Percentiles rank a stretch among this genome's conserved stretches.
phyloP scores from a whole-genome alignment of 2,329 filamentous ascomycete species.

The Penicillium sp. region DNA sequence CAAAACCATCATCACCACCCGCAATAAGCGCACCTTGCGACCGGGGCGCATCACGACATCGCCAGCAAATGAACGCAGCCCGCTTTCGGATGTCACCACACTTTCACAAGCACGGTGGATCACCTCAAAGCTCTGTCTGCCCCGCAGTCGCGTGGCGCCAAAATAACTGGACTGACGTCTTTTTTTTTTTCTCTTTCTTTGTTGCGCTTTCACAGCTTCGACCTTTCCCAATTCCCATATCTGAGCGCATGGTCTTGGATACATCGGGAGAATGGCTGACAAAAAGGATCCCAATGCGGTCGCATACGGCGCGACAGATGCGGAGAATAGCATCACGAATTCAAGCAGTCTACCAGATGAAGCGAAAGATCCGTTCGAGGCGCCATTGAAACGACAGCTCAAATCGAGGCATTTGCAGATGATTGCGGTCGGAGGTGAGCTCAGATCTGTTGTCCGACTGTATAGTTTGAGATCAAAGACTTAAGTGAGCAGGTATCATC shows the following conservation, averaged over 20 bases:
- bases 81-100: constrained; percentile 1
- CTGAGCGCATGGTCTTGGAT: not conserved
- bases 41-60: constrained; percentile 29
- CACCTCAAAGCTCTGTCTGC: not conserved
- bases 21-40: not conserved
- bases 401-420: constrained; percentile 66
- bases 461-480: not conserved
- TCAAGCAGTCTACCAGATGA: constrained; percentile 4
- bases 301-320: constrained; percentile 12
- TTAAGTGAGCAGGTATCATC: constrained; percentile 53
- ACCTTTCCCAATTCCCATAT: not conserved
- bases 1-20: not conserved
- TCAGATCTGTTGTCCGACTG: constrained; percentile 42
- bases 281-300: constrained; percentile 10
- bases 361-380: constrained; percentile 23
- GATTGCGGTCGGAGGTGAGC: constrained; percentile 65
- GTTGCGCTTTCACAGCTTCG: not conserved
- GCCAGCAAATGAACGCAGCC: constrained; percentile 25
- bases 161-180: not conserved
- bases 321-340: constrained; percentile 6
- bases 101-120: not conserved
- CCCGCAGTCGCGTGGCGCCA: not conserved
- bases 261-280: not conserved
- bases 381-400: constrained; percentile 51
- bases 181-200: not conserved